Evolutionary conservation across 495 filamentous ascomycete species (phyloP).

Genomic region (Aspergillus ellipticus): DNA sequence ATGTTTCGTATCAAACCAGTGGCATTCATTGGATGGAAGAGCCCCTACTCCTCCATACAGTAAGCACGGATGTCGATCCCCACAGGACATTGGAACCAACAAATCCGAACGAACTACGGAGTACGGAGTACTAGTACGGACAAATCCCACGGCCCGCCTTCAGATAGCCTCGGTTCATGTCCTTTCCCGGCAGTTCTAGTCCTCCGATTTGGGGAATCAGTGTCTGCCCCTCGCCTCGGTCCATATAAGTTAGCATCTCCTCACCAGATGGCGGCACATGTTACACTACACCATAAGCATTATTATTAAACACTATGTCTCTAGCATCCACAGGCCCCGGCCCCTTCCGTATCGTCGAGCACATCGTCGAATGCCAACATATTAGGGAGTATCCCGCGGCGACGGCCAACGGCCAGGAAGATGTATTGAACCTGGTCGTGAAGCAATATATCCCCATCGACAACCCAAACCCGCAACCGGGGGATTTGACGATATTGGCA

Average conservation of each 20-base stretch:
- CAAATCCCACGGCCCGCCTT: neutral
- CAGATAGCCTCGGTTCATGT: neutral
- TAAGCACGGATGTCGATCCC: no score
- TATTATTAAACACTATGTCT: slow-evolving; percentile 20
- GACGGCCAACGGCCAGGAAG: slow-evolving; percentile 59
- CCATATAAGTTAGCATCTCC: neutral
- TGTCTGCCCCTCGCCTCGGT: neutral
- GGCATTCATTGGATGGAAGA: no score
- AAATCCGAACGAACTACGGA: no score
- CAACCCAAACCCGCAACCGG: slow-evolving; percentile 58
- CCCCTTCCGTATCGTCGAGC: slow-evolving; percentile 56
- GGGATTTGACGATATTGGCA: slow-evolving; percentile 79
- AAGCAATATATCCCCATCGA: slow-evolving; percentile 80
- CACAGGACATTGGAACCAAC: no score
- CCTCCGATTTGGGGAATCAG: neutral
- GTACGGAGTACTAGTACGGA: no score
- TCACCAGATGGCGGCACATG: neutral
- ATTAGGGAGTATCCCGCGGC: slow-evolving; percentile 68
- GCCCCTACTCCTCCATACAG: no score
- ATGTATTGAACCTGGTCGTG: slow-evolving; percentile 60
- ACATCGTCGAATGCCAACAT: slow-evolving; percentile 62
- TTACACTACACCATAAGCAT: neutral
- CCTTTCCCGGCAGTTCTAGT: neutral
- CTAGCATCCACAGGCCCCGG: slow-evolving; percentile 7
- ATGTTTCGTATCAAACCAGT: no score